Base-by-base conservation (phyloP, 2,329 filamentous ascomycete genomes). In the Trichoderma harzianum region DNA sequence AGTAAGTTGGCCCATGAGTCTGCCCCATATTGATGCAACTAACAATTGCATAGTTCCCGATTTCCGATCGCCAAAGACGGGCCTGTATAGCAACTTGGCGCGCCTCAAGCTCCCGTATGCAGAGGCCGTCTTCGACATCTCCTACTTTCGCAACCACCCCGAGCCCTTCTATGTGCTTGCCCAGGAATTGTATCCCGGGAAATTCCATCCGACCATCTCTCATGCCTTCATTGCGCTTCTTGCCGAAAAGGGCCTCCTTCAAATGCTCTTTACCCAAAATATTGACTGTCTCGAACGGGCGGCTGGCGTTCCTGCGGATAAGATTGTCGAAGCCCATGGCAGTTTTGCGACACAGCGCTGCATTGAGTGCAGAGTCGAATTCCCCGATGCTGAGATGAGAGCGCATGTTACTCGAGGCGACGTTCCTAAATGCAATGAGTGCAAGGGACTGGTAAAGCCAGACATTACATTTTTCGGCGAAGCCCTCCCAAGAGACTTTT, bases 381-480 rank as follows among this genome's bases (percentile, higher is more conserved):
- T 90, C 78, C 92, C 93, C 0, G 90, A 91, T 43, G 89, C 92
- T 3, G 81, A 88, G 75, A 97, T 98, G 92, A 87, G 86, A 76
- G 83, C 88, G 74, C 88, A 91, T 72, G 89, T 98, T 26, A 82
- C 86, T 3, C 84, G 84, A 43, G 91, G 89, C 28, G 85, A 89
- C 30, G 92, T 97, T 0, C 93, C 95, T 0, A 85, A 83, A 73
- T 98, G 95, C 79, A 78, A 84, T 10, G 79, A 83, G 24, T 98
- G 95, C 79, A 84, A 87, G 43, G 95, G 95, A 0, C 83, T 96
- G 3, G 93, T 98, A 47, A 98, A 98, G 82, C 95, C 95, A 0
- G 93, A 97, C 77, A 97, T 98, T 78, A 94, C 97, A 39, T 98
- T 98, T 83, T 98, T 97, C 76, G 94, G 94, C 65, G 94, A 95